phyloP scores from a whole-genome alignment of 768 basidiomycete species.

The Tephrocybe sp. region DNA sequence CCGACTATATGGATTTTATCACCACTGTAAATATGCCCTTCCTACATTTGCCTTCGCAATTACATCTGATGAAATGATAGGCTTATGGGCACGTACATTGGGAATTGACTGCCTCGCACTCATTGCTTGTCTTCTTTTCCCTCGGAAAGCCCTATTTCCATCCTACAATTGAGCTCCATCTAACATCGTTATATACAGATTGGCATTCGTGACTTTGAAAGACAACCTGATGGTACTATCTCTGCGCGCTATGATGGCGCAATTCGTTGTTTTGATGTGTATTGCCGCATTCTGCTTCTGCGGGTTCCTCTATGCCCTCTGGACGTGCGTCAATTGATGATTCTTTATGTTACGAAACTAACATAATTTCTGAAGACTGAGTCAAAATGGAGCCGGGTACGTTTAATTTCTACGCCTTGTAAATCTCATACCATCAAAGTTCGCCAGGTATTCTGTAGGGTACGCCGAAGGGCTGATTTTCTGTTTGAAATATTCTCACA shows the following conservation, averaged over 20 bases:
- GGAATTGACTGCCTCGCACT: conserved; percentile 86
- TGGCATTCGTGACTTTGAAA: conserved; percentile 89
- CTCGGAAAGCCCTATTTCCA: conserved; percentile 48
- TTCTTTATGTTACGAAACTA: neutral
- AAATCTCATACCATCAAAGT: neutral
- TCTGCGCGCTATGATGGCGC: conserved; percentile 88
- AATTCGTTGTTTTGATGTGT: conserved; percentile 82
- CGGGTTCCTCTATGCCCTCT: conserved; percentile 91
- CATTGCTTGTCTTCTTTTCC: conserved; percentile 90
- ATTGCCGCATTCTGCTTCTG: conserved; percentile 90
- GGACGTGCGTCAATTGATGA: conserved; percentile 65
- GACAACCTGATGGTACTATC: conserved; percentile 80
- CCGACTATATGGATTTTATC: conserved; percentile 75
- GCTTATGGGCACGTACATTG: conserved; percentile 60
- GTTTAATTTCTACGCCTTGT: conserved; percentile 16
- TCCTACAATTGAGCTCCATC: neutral
- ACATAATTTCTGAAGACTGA: conserved; percentile 45
- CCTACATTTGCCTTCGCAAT: neutral
- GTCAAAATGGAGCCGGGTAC: conserved; percentile 59
- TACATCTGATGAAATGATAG: conserved; percentile 31
- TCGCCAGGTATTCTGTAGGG: conserved; percentile 30
- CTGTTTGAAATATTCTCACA: neutral
- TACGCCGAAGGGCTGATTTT: conserved; percentile 11
- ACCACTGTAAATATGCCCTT: conserved; percentile 48
- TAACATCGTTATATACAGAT: conserved; percentile 36